Evolutionary conservation across 73 alveolate species (phyloP).

Genomic region (Tetrahymena borealis): DNA sequence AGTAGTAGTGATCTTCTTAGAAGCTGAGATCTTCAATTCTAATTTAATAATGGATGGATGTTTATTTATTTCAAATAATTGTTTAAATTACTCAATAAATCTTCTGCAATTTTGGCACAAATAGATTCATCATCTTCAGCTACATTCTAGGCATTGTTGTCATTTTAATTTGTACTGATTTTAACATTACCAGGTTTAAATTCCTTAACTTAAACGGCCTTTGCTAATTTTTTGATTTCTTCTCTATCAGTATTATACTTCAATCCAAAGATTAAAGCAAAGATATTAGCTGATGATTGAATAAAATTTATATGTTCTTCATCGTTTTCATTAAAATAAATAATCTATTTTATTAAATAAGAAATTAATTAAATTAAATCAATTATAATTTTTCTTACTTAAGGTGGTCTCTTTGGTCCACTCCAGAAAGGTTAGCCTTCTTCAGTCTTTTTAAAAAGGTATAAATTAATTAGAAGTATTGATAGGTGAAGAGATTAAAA

Average conservation of each 20-base stretch:
- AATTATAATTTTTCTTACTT: background rate
- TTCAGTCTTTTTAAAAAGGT: constrained; percentile 32
- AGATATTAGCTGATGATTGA: constrained; percentile 66
- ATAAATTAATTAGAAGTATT: background rate
- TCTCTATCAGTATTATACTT: constrained; percentile 13
- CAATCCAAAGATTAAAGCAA: constrained; percentile 69
- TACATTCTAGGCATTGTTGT: constrained; percentile 41
- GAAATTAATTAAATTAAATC: background rate
- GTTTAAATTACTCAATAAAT: constrained; percentile 18
- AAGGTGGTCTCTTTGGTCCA: constrained; percentile 92
- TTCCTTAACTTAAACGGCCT: constrained; percentile 53
- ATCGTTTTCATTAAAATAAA: constrained; percentile 61
- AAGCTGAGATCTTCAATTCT: constrained; percentile 54
- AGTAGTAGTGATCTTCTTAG: constrained; percentile 59
- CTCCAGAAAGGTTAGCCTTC: constrained; percentile 95
- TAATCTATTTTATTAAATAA: background rate
- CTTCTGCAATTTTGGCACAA: constrained; percentile 57
- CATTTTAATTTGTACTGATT: constrained; percentile 71
- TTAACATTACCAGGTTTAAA: constrained; percentile 70
- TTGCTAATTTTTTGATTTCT: constrained; percentile 58
- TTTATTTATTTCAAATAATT: background rate
- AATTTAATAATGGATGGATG: background rate
- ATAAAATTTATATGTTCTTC: constrained; percentile 69
- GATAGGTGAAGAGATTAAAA: background rate
- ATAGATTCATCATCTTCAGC: constrained; percentile 35